Percentiles rank a stretch among this genome's conserved stretches.
Evolutionary conservation across 2,329 filamentous ascomycete genomes (phyloP).

Genomic region (Pseudogymnoascus sp.): DNA sequence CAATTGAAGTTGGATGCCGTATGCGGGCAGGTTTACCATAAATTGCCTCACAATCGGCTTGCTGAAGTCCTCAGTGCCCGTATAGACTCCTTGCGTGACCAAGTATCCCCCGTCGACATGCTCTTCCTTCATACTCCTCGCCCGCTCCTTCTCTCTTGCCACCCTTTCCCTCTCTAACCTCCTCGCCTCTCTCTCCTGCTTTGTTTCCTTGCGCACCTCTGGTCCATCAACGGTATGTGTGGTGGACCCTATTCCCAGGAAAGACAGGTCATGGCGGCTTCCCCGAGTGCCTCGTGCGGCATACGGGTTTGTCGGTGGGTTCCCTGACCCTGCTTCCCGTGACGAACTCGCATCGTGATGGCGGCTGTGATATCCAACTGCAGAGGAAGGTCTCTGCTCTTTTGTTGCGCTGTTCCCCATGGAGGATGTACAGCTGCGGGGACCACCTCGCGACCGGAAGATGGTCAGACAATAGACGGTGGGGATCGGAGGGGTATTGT

Average conservation of each 20-base stretch:
- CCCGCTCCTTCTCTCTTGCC: constrained; percentile 72
- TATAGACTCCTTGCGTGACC: constrained; percentile 91
- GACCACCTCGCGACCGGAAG: constrained; percentile 9
- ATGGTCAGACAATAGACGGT: not conserved
- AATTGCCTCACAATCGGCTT: constrained; percentile 82
- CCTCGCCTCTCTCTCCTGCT: constrained; percentile 82
- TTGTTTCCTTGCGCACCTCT: constrained; percentile 68
- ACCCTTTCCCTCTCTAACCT: constrained; percentile 74
- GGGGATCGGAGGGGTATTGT: not conserved
- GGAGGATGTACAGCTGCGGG: constrained; percentile 6
- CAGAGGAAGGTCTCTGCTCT: constrained; percentile 7
- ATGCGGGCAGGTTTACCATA: constrained; percentile 54
- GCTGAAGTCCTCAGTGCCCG: constrained; percentile 86
- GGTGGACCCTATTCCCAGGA: constrained; percentile 26
- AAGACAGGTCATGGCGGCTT: constrained; percentile 28
- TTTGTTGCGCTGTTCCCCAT: constrained; percentile 14
- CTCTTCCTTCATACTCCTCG: constrained; percentile 84
- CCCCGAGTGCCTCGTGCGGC: constrained; percentile 23
- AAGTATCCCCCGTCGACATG: constrained; percentile 90
- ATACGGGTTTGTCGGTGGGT: constrained; percentile 18
- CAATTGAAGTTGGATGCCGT: not conserved
- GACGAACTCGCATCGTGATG: constrained; percentile 17
- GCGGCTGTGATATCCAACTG: not conserved
- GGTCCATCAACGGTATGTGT: constrained; percentile 21
- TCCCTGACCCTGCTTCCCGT: constrained; percentile 18